These are phyloP conservation scores for Penicillium samsonianum DNA, from an alignment of 495 filamentous ascomycete species.

Conservation along the genomic window DNA sequence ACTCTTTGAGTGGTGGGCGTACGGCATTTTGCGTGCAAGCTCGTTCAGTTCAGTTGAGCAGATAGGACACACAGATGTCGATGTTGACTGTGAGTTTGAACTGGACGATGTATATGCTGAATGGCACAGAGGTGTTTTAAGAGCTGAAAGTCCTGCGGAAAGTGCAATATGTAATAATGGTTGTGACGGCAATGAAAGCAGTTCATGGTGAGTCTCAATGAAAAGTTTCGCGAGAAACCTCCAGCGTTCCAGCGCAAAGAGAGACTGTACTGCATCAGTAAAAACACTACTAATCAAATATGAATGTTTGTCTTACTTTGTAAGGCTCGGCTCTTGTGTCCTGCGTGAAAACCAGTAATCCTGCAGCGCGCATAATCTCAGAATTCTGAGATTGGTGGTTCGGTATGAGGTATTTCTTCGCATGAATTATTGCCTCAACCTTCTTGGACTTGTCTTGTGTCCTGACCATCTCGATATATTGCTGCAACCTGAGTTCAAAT, in stretches of 20 bases:
- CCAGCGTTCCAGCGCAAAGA: slow-evolving; percentile 77
- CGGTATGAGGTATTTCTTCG: slow-evolving; percentile 73
- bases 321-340: slow-evolving; percentile 63
- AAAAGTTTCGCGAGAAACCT: slow-evolving; percentile 76
- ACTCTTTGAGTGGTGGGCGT: slow-evolving; percentile 92
- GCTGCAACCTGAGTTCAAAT: slow-evolving; percentile 91
- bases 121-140: slow-evolving; percentile 96
- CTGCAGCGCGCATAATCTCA: slow-evolving; percentile 73
- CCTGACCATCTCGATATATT: slow-evolving; percentile 89
- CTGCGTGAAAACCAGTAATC: slow-evolving; percentile 73
- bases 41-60: slow-evolving; percentile 94
- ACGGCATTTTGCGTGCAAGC: slow-evolving; percentile 82
- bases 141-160: slow-evolving; percentile 85
- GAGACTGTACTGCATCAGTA: slow-evolving; percentile 47
- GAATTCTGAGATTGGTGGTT: slow-evolving; percentile 65
- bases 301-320: slow-evolving; percentile 47
- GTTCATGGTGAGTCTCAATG: slow-evolving; percentile 78
- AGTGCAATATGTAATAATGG: slow-evolving; percentile 92
- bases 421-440: slow-evolving; percentile 76
- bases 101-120: slow-evolving; percentile 60
- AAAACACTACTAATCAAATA: background rate
- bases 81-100: slow-evolving; percentile 58
- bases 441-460: slow-evolving; percentile 58
- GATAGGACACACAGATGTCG: slow-evolving; percentile 82
- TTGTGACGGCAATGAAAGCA: slow-evolving; percentile 77